phyloP scores from a whole-genome alignment of 345 rosid species.

The Conringia planisiliqua region DNA sequence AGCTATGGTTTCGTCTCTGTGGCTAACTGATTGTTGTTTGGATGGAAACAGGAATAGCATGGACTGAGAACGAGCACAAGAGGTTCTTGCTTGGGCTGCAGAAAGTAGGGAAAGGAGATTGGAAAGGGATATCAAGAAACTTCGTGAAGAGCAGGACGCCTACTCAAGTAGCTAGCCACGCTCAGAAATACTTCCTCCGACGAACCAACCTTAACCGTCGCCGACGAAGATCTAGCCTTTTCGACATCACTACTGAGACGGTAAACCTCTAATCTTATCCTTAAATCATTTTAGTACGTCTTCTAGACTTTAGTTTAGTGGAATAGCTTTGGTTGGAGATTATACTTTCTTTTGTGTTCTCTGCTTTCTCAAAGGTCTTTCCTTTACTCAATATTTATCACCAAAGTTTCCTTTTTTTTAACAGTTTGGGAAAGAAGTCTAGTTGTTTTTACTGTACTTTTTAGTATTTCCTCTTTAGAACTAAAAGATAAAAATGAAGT shows the following conservation, averaged over 20 bases:
- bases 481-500: neutral
- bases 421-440: neutral
- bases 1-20: neutral
- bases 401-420: neutral
- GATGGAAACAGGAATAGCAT: slow-evolving; percentile 61
- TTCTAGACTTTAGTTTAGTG: neutral
- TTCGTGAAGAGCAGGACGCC: slow-evolving; percentile 92
- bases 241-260: slow-evolving; percentile 88
- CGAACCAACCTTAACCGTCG: slow-evolving; percentile 81
- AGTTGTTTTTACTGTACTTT: neutral
- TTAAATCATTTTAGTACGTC: neutral
- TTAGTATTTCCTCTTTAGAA: slow-evolving; percentile 5
- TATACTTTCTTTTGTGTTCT: neutral
- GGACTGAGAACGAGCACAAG: slow-evolving; percentile 98
- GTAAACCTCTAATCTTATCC: slow-evolving; percentile 31
- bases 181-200: slow-evolving; percentile 93
- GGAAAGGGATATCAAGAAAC: slow-evolving; percentile 93
- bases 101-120: slow-evolving; percentile 91
- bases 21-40: neutral
- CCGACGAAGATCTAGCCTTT: slow-evolving; percentile 92
- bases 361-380: slow-evolving; percentile 19
- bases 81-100: slow-evolving; percentile 80
- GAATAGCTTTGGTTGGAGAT: neutral
- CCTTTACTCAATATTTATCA: neutral
- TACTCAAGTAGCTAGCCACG: slow-evolving; percentile 98